These are phyloP conservation scores for Lasiosphaeria miniovina DNA, from an alignment of 495 filamentous ascomycete species.

Conservation along the genomic window DNA sequence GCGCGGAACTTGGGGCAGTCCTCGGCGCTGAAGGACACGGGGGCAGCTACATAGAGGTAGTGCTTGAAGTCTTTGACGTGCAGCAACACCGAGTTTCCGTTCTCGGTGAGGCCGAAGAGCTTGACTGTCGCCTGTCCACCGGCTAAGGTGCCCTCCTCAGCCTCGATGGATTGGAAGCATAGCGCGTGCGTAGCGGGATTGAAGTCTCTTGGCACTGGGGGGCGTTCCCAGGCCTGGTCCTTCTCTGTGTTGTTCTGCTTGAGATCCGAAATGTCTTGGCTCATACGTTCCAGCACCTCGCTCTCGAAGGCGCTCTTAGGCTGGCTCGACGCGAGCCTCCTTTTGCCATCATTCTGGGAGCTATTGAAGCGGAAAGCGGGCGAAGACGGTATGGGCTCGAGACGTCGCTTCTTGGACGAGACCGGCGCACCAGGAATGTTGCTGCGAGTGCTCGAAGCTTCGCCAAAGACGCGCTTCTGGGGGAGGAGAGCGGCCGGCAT, in stretches of 20 bases:
- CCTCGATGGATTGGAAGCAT: slow-evolving; percentile 93
- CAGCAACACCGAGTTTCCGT: slow-evolving; percentile 88
- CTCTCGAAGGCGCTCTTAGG: slow-evolving; percentile 90
- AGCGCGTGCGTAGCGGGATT: slow-evolving; percentile 68
- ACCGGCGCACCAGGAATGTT: slow-evolving; percentile 42
- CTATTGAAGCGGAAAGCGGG: slow-evolving; percentile 54
- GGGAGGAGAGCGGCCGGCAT: slow-evolving; percentile 40
- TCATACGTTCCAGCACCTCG: slow-evolving; percentile 90
- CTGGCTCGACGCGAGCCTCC: slow-evolving; percentile 70
- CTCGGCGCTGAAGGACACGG: slow-evolving; percentile 68
- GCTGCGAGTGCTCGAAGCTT: slow-evolving; percentile 45
- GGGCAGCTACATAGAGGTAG: slow-evolving; percentile 92
- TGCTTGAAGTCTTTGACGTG: slow-evolving; percentile 96
- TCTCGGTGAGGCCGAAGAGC: slow-evolving; percentile 95
- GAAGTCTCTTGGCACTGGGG: slow-evolving; percentile 64
- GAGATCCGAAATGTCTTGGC: slow-evolving; percentile 81
- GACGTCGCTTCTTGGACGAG: slow-evolving; percentile 69
- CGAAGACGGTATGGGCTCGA: slow-evolving; percentile 51
- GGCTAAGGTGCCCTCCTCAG: slow-evolving; percentile 76
- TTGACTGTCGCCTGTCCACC: slow-evolving; percentile 73
- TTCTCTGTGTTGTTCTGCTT: slow-evolving; percentile 84
- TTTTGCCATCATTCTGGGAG: slow-evolving; percentile 57
- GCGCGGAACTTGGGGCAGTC: slow-evolving; percentile 73
- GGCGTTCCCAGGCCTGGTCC: slow-evolving; percentile 91
- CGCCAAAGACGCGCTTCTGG: slow-evolving; percentile 52